A percentile compares a stretch with the other conserved stretches of the same genome.
These are phyloP conservation scores for Calonectria fujianensis DNA, from an alignment of 2,329 filamentous ascomycete genomes.

Conservation along the genomic window DNA sequence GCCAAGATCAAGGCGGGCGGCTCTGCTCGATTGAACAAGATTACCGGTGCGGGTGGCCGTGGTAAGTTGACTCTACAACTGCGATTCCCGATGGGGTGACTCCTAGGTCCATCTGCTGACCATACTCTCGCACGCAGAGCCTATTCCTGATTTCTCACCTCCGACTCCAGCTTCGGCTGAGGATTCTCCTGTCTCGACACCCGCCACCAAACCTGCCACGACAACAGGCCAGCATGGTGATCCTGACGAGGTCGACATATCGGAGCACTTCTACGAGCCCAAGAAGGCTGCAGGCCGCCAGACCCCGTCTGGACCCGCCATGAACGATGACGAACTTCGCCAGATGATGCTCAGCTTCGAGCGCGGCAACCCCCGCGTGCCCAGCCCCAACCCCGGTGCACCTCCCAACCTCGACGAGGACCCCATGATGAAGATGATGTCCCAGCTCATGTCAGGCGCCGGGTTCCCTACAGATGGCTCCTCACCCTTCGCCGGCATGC, in stretches of 20 bases:
- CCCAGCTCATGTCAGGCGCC: conserved; percentile 78
- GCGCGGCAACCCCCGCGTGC: conserved; percentile 52
- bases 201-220: conserved; percentile 57
- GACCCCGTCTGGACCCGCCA: conserved; percentile 56
- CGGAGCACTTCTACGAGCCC: conserved; percentile 81
- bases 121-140: conserved; percentile 19
- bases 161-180: conserved; percentile 44
- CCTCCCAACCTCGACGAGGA: conserved; percentile 54
- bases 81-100: neutral
- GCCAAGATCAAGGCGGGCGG: conserved; percentile 86
- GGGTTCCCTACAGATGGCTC: conserved; percentile 55
- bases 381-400: conserved; percentile 50
- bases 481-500: conserved; percentile 61
- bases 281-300: conserved; percentile 60
- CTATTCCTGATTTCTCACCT: conserved; percentile 28
- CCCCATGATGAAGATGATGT: conserved; percentile 79
- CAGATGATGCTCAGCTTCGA: conserved; percentile 79
- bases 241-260: conserved; percentile 87
- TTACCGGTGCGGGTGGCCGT: conserved; percentile 79
- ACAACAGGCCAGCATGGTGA: conserved; percentile 70
- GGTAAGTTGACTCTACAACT: conserved; percentile 51
- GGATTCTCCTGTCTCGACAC: conserved; percentile 58
- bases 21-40: conserved; percentile 81
- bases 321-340: conserved; percentile 77
- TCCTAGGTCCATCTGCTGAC: conserved; percentile 22